Conservation (phyloP, 306 rosid genomes). For the Purshia tridentata region DNA sequence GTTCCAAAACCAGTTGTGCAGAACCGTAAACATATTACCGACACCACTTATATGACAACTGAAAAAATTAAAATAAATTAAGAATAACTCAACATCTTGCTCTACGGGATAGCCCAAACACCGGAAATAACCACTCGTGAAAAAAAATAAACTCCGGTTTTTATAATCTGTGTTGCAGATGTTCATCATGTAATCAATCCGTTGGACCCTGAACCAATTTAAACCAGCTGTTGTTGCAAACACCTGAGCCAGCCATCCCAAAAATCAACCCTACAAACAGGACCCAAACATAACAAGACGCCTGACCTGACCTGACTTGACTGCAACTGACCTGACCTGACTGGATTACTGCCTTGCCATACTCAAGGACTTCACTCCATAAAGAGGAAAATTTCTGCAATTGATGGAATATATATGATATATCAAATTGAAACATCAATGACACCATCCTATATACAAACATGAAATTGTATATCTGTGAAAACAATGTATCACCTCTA, state of each 20-base stretch:
- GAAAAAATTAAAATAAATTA: slow-evolving; percentile 4
- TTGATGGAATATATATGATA: slow-evolving; percentile 10
- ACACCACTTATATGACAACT: slow-evolving; percentile 35
- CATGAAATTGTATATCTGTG: not conserved
- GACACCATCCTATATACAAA: slow-evolving; percentile 10
- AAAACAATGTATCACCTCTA: slow-evolving; percentile 44
- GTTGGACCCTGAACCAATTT: slow-evolving; percentile 30
- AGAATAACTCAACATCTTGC: slow-evolving; percentile 25
- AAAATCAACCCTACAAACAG: slow-evolving; percentile 31
- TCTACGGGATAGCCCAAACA: slow-evolving; percentile 28
- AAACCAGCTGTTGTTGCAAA: slow-evolving; percentile 44
- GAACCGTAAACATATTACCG: slow-evolving; percentile 9
- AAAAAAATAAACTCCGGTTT: slow-evolving; percentile 23
- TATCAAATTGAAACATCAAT: not conserved
- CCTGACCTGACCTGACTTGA: slow-evolving; percentile 24
- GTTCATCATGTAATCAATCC: slow-evolving; percentile 32
- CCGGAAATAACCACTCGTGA: slow-evolving; percentile 32
- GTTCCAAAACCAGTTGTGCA: slow-evolving; percentile 42
- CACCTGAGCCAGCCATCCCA: slow-evolving; percentile 33
- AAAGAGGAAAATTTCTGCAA: slow-evolving; percentile 38
- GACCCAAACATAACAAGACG: slow-evolving; percentile 37
- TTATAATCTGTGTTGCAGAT: slow-evolving; percentile 29
- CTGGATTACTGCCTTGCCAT: slow-evolving; percentile 27
- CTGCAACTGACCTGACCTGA: slow-evolving; percentile 14
- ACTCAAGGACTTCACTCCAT: slow-evolving; percentile 20